phyloP scores from a whole-genome alignment of 352 stramenopile genomes.

The Discostella stelligera region DNA sequence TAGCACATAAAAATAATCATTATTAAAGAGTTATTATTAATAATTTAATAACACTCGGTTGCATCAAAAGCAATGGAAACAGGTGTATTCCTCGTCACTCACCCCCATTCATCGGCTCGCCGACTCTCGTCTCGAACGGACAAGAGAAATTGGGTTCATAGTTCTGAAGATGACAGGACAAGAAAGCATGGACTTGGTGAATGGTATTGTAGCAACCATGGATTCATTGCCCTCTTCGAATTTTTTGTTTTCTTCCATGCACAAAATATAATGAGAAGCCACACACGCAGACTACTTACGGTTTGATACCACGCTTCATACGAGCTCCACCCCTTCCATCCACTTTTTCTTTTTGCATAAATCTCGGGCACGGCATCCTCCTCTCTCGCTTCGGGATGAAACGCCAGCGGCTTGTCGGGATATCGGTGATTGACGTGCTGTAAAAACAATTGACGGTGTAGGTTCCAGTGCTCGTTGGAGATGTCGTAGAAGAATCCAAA shows the following conservation, averaged over 20 bases:
- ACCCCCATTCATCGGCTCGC: conserved; percentile 28
- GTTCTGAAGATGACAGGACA: conserved; percentile 15
- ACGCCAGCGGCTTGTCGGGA: not conserved
- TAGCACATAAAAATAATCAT: too few species aligned
- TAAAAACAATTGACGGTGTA: not conserved
- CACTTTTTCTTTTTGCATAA: not conserved
- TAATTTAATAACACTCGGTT: too few species aligned
- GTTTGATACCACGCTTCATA: not conserved
- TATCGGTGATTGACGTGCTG: not conserved
- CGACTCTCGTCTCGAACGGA: conserved; percentile 45
- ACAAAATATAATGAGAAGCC: too few species aligned
- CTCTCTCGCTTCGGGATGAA: not conserved
- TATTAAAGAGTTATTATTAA: too few species aligned
- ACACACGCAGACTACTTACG: too few species aligned
- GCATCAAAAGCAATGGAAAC: too few species aligned
- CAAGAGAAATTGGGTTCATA: conserved; percentile 59
- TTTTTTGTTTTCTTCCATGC: too few species aligned
- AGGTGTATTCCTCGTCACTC: too few species aligned
- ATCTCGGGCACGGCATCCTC: not conserved
- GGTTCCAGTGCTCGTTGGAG: not conserved
- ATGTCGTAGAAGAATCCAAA: not conserved
- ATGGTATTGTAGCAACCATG: not conserved
- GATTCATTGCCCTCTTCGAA: not conserved
- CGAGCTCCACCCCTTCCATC: not conserved
- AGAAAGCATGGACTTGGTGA: not conserved